These are phyloP conservation scores for Macrophomina phaseolina DNA, from an alignment of 2,329 filamentous ascomycete genomes.

Conservation along the genomic window DNA sequence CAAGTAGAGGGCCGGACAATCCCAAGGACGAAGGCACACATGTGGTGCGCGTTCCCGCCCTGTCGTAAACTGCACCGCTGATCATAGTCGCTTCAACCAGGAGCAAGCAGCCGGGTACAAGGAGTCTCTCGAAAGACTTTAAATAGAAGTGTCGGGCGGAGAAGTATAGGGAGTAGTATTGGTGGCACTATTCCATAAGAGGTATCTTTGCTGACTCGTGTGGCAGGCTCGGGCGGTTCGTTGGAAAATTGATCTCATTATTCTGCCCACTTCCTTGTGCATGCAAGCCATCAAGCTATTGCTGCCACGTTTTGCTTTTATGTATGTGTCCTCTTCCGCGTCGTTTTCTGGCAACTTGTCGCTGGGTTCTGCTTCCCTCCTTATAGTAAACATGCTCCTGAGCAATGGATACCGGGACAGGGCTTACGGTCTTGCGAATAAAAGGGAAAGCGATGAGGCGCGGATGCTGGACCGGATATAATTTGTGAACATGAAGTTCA, in stretches of 20 bases:
- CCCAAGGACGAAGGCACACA: neutral
- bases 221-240: conserved; percentile 29
- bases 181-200: neutral
- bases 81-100: neutral
- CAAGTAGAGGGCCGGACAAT: neutral
- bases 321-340: no score
- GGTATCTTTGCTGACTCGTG: neutral
- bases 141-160: conserved; percentile 29
- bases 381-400: no score
- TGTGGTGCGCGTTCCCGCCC: neutral
- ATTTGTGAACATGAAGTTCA: no score
- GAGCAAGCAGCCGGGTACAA: conserved; percentile 33
- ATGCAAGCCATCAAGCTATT: conserved; percentile 28
- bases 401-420: no score
- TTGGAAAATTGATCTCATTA: conserved; percentile 36
- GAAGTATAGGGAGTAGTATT: conserved; percentile 24
- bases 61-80: neutral
- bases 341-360: no score
- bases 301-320: no score
- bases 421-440: no score
- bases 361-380: no score
- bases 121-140: conserved; percentile 31
- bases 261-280: conserved; percentile 36
- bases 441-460: no score
- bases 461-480: no score